Conservation (phyloP, 352 stramenopile species). For the Aphanomyces cochlioides region DNA sequence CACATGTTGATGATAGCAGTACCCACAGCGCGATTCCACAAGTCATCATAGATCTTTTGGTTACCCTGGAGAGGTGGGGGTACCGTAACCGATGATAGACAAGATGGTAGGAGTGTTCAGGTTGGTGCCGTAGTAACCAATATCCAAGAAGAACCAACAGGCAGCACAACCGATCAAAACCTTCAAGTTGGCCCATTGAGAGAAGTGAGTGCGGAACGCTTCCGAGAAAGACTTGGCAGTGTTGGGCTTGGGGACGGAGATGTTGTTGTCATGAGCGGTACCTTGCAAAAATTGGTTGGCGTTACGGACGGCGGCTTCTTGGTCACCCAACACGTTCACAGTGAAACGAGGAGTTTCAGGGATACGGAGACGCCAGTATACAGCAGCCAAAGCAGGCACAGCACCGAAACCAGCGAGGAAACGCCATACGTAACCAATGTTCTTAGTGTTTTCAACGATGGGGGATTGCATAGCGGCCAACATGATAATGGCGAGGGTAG, state of each 20-base stretch:
- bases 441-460: conserved; percentile 41
- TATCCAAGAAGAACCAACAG: conserved; percentile 60
- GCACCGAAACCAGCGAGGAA: conserved; percentile 42
- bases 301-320: conserved; percentile 23
- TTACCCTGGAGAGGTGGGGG: conserved; percentile 37
- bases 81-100: conserved; percentile 44
- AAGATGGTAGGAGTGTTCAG: conserved; percentile 49
- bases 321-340: conserved; percentile 44
- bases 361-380: conserved; percentile 51
- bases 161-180: conserved; percentile 30
- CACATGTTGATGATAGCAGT: conserved; percentile 49
- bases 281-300: conserved; percentile 3
- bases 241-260: conserved; percentile 42
- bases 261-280: conserved; percentile 33
- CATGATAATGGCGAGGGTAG: conserved; percentile 39
- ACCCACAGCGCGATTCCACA: conserved; percentile 45
- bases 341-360: conserved; percentile 44
- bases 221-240: conserved; percentile 45
- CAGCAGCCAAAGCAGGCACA: conserved; percentile 39
- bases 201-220: conserved; percentile 38
- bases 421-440: conserved; percentile 48
- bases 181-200: conserved; percentile 39
- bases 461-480: conserved; percentile 35
- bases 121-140: conserved; percentile 57
- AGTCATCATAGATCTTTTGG: conserved; percentile 47